Percentiles rank a stretch among this genome's conserved stretches.
phyloP scores from a whole-genome alignment of 2,329 filamentous ascomycete species.

The Phialocephala sp. region DNA sequence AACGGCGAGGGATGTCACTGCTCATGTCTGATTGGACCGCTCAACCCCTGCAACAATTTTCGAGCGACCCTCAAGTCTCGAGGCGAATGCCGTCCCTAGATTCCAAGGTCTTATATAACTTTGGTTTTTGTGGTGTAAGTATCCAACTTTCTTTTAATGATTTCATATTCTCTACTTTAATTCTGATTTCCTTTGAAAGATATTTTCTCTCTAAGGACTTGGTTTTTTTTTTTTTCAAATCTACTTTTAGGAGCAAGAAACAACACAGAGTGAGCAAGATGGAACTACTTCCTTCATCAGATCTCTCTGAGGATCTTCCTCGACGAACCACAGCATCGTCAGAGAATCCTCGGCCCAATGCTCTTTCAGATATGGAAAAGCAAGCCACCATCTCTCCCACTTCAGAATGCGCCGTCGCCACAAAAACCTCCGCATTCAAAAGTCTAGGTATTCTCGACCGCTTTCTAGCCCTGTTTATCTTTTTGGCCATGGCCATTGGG shows the following conservation, averaged over 20 bases:
- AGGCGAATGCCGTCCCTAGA: constrained; percentile 1
- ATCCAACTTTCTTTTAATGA: not conserved
- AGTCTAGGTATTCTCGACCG: constrained; percentile 54
- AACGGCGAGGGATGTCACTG: not conserved
- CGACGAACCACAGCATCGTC: no score
- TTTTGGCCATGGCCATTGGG: constrained; percentile 69
- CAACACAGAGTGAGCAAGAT: not conserved
- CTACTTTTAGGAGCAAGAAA: not conserved
- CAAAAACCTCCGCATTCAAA: constrained; percentile 38
- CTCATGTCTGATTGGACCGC: not conserved
- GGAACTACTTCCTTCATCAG: constrained; percentile 7
- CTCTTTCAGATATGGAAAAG: not conserved
- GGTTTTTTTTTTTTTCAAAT: not conserved
- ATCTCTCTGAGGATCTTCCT: not conserved
- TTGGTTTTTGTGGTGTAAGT: not conserved
- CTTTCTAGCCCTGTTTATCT: constrained; percentile 63
- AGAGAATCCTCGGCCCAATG: not conserved
- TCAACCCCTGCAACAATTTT: not conserved
- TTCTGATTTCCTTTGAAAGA: not conserved
- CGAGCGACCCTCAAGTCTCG: not conserved
- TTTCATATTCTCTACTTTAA: not conserved
- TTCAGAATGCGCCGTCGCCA: not conserved
- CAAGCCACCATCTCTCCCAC: not conserved
- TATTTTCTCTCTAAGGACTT: not conserved
- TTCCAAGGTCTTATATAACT: not conserved